phyloP scores from a whole-genome alignment of 176 grass and related monocot genomes.

The Ananas comosus region DNA sequence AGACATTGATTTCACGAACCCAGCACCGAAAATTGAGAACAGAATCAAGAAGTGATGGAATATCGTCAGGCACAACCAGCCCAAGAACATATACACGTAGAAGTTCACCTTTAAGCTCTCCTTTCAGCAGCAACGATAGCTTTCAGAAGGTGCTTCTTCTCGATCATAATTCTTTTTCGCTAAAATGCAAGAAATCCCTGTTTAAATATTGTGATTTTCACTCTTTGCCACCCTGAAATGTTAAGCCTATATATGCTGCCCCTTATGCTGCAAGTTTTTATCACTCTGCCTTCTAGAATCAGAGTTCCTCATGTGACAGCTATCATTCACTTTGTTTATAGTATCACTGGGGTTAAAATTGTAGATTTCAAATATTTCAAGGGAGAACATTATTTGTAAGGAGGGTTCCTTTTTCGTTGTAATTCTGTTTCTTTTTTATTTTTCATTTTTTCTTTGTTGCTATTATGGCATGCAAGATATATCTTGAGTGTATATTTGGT shows the following conservation, averaged over 20 bases:
- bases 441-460: not conserved
- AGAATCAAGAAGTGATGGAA: conserved; percentile 67
- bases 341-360: too few relatives aligned
- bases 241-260: too few relatives aligned
- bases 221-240: too few relatives aligned
- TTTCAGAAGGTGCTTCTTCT: conserved; percentile 63
- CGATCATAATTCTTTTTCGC: not conserved
- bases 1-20: conserved; percentile 79
- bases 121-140: conserved; percentile 81
- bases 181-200: too few relatives aligned
- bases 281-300: too few relatives aligned
- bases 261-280: too few relatives aligned
- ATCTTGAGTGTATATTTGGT: conserved; percentile 16
- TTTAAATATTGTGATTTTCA: too few relatives aligned
- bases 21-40: conserved; percentile 79
- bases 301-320: too few relatives aligned
- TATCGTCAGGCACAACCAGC: conserved; percentile 81
- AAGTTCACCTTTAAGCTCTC: conserved; percentile 87
- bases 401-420: too few relatives aligned
- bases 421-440: not conserved
- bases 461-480: not conserved
- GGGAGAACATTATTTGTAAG: too few relatives aligned
- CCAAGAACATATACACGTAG: conserved; percentile 68
- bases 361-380: too few relatives aligned
- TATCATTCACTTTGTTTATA: too few relatives aligned